Base-by-base conservation (phyloP, 2,329 filamentous ascomycete genomes). In the Aspergillus pseudoterreus region DNA sequence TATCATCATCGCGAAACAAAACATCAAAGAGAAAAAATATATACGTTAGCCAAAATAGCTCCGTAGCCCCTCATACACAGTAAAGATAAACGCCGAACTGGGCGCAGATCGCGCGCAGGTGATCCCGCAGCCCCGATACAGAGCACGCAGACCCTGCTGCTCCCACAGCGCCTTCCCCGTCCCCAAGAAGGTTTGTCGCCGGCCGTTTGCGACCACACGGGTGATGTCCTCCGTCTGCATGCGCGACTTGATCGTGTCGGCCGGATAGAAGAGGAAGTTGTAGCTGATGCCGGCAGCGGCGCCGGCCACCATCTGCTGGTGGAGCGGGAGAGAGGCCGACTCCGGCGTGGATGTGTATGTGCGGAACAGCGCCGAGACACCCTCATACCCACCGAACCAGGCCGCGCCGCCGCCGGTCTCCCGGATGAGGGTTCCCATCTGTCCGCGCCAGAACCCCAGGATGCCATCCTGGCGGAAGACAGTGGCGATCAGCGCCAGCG, bases 51-150 rank as follows among this genome's bases (percentile, higher is more conserved):
- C 69, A 63, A 94, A 80, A 60, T 83, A 76, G 57, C 78, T 80
- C 75, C 91, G 91, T 70, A 99, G 71, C 12, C 85, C 87, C 72
- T 97, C 94, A 68, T 92, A 97, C 55, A 97, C 85, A 55, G 94
- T 92, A 66, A 99, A 99, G 54, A 99, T 99, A 66, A 97, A 91
- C 6, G 94, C 94, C n/a, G 92, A 96, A 71, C 92, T 96, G 2
- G 94, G 94, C 30, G 91, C 92, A 33, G 91, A 88, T 54, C 94
- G 83, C 30, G 85, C 78, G 43, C 94, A 90, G 0, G 94, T 99
- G 59, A 99, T 94, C 30, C 94, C 94, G 63, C 94, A 99, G 3
- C 94, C 94, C 48, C 92, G 84, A 69, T 99, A 99, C 69, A 97
- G 77, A 2, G 91, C 92, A 57, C 82, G 86, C 17, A 97, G 53